Percentiles rank a stretch among this genome's conserved stretches.
These are phyloP conservation scores for Plasmodium fragile DNA, from an alignment of 169 alveolate species.

Conservation along the genomic window DNA sequence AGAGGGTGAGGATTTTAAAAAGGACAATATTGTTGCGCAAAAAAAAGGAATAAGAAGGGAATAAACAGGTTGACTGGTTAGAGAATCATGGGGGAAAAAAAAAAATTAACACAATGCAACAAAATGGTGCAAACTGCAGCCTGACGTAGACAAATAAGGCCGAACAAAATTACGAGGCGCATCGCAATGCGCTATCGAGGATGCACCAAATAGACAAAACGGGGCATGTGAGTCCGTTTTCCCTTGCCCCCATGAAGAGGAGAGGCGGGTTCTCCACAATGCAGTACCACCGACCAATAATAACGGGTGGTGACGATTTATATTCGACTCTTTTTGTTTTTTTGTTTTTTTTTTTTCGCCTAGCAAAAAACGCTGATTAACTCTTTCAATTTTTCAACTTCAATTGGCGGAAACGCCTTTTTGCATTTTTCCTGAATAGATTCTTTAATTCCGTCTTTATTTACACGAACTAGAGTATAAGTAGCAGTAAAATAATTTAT, in stretches of 20 bases:
- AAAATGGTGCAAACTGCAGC: not conserved
- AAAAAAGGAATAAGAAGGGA: not conserved
- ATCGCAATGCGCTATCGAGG: not conserved
- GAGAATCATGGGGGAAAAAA: not conserved
- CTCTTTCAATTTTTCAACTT: slow-evolving; percentile 13
- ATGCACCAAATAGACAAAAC: slow-evolving; percentile 1
- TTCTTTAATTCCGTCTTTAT: slow-evolving; percentile 1
- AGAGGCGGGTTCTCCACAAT: not conserved
- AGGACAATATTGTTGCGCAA: not conserved
- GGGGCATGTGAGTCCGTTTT: not conserved
- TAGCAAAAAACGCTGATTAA: slow-evolving; percentile 8
- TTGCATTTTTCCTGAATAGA: slow-evolving; percentile 5
- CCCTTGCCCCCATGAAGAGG: not conserved
- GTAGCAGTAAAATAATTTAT: not conserved
- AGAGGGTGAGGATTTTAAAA: not conserved
- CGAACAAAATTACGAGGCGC: not conserved
- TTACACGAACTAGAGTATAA: slow-evolving; percentile 28
- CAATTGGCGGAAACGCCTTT: slow-evolving; percentile 7
- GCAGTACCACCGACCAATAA: not conserved
- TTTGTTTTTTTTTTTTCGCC: not conserved
- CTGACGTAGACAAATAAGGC: not conserved
- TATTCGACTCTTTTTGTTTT: not conserved
- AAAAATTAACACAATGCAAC: not conserved
- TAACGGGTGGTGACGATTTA: not conserved
- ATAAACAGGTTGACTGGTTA: not conserved